Evolutionary conservation across 129 eudicot genomes (phyloP).

Genomic region (Oenanthe sinensis): DNA sequence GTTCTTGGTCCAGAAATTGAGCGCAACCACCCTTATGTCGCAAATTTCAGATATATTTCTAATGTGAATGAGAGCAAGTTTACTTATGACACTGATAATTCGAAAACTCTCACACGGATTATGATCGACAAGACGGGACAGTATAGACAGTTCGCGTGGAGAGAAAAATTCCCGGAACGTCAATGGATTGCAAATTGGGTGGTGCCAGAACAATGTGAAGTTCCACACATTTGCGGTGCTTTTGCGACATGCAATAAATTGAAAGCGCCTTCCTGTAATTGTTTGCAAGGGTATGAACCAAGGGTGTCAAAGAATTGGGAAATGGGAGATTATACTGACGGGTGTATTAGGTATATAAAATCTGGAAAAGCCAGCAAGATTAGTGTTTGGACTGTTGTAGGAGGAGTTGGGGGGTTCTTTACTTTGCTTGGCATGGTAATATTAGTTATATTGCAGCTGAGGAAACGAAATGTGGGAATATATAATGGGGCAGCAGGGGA

Average conservation of each 20-base stretch:
- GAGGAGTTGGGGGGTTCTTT: not conserved
- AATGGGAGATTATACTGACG: constrained; percentile 20
- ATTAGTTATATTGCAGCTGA: not conserved
- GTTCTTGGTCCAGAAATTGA: constrained; percentile 10
- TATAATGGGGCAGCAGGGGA: not conserved
- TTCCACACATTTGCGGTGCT: constrained; percentile 16
- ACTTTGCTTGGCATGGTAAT: not conserved
- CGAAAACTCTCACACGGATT: constrained; percentile 15
- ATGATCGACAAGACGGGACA: constrained; percentile 14
- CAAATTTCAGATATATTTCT: not conserved
- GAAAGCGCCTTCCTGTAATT: constrained; percentile 17
- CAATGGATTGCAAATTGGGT: constrained; percentile 11
- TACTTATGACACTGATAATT: constrained; percentile 12
- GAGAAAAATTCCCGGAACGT: not conserved
- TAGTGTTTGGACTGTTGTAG: not conserved
- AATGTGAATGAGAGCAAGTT: constrained; percentile 18
- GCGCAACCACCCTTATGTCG: not conserved
- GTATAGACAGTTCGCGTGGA: constrained; percentile 6
- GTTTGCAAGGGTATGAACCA: constrained; percentile 24
- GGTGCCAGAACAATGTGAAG: constrained; percentile 14
- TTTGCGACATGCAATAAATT: constrained; percentile 12
- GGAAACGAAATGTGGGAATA: not conserved
- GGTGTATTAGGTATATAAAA: constrained; percentile 17
- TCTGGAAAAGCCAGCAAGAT: not conserved
- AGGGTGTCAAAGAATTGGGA: constrained; percentile 17